Conservation (phyloP, 1,139 yeast genomes). For the Candida albicans region DNA sequence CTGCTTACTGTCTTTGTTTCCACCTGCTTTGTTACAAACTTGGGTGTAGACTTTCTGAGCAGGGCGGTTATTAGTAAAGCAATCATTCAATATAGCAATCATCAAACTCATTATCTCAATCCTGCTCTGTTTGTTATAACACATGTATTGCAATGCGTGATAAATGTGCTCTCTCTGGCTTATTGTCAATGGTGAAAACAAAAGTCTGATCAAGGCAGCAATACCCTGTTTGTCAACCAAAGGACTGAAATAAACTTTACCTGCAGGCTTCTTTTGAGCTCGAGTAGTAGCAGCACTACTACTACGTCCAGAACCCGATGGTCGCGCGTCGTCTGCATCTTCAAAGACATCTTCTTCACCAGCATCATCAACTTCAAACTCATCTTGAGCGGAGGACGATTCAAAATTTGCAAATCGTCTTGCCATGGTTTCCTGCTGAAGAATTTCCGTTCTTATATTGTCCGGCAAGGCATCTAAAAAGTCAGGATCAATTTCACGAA, state of each 20-base stretch:
- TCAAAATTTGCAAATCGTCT: slow-evolving; percentile 35
- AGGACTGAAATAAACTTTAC: slow-evolving; percentile 57
- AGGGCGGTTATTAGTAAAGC: slow-evolving; percentile 58
- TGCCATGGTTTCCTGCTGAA: slow-evolving; percentile 64
- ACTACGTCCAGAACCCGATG: neutral
- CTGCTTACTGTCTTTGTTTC: slow-evolving; percentile 16
- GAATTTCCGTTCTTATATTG: slow-evolving; percentile 67
- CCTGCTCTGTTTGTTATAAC: slow-evolving; percentile 77
- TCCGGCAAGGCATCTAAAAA: slow-evolving; percentile 83
- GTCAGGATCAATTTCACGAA: slow-evolving; percentile 76
- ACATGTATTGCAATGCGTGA: slow-evolving; percentile 64
- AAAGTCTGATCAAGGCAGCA: slow-evolving; percentile 66
- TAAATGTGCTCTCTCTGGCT: slow-evolving; percentile 66
- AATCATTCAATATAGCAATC: slow-evolving; percentile 73
- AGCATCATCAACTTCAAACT: slow-evolving; percentile 25
- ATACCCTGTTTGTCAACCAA: slow-evolving; percentile 76
- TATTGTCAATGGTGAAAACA: slow-evolving; percentile 73
- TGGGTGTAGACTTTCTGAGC: slow-evolving; percentile 67
- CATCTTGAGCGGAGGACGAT: slow-evolving; percentile 25
- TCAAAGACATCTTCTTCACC: slow-evolving; percentile 24
- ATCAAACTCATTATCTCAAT: slow-evolving; percentile 73
- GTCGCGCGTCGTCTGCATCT: slow-evolving; percentile 10
- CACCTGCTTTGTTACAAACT: slow-evolving; percentile 40
- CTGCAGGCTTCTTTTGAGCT: slow-evolving; percentile 14
- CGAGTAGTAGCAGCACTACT: slow-evolving; percentile 1